Base-by-base conservation (phyloP, 1,284 basidiomycete genomes). In the Termitomyces sp. region DNA sequence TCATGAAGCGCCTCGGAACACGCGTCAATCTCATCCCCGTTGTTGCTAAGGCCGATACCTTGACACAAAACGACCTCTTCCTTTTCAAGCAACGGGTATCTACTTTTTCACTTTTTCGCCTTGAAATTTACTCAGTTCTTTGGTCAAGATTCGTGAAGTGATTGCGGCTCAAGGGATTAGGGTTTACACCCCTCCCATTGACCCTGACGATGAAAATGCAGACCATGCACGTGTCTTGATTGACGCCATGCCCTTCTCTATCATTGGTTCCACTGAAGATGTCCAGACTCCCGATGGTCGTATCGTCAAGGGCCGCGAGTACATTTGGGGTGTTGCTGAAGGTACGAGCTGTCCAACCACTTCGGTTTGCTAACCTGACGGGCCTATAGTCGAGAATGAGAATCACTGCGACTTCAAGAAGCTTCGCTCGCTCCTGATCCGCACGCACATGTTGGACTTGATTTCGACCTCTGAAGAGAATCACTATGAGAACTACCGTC, bases 241-340 rank as follows among this genome's bases (percentile, higher is more conserved):
- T 24, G 84, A 92, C 19, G 91, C 94, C 14, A 96, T 98, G 77
- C 97, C 96, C 0, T 99, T 97, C 80, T 95, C 93, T 24, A 97
- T 99, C 73, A 99, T 99, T 64, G 96, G 97, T 33, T 94, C 91
- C 30, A 98, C 92, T 0, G 85, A 95, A 65, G 96, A 99, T 64
- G 96, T 99, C 21, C 83, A 83, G 61, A 97, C 94, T 2, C 71
- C 78, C 35, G 96, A 99, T 68, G 97, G 97, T 10, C 86, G 95
- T 53, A 75, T 84, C 31, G 96, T 99, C 68, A 98, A 98, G 73
- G 96, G 97, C 41, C 88, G 97, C 64, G 92, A 98, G 70, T 99
- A 99, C 71, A 84, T 97, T n/a, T 99, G 97, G 97, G 97, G 97
- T 76, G 93, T 98, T 28, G 96, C 96, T 21, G 96, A 99, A 77